Evolutionary conservation across 1,284 basidiomycete genomes (phyloP).

Genomic region (Cryptococcus sp.): DNA sequence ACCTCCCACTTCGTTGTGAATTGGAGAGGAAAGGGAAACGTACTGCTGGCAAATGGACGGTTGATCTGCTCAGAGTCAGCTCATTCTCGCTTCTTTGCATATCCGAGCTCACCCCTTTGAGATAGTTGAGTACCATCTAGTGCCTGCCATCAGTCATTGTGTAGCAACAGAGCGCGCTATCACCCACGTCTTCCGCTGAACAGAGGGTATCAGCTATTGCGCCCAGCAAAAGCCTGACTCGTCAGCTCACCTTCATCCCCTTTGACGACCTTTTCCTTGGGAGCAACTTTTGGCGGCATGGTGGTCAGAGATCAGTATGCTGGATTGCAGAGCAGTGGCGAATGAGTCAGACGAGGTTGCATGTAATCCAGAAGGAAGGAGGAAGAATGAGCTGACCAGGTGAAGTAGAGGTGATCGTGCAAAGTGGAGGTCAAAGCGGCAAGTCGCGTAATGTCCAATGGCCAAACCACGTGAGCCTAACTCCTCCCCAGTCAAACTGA

Average conservation of each 20-base stretch:
- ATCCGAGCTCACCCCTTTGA: conserved; percentile 35
- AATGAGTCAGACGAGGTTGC: too few species aligned
- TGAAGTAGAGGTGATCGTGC: not conserved
- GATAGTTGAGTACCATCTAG: conserved; percentile 51
- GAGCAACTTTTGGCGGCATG: conserved; percentile 68
- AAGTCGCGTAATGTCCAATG: not conserved
- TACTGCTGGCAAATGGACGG: conserved; percentile 46
- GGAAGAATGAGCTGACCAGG: not conserved
- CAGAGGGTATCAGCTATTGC: conserved; percentile 13
- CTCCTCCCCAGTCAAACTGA: too few species aligned
- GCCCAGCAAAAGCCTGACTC: not conserved
- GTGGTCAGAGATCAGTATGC: not conserved
- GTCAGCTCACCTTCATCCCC: conserved; percentile 48
- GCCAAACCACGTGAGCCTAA: too few species aligned
- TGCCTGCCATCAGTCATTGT: conserved; percentile 3
- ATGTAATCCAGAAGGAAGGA: too few species aligned
- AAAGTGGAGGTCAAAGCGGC: conserved; percentile 1
- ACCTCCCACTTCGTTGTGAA: not conserved
- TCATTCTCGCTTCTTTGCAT: not conserved
- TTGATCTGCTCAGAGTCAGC: conserved; percentile 34
- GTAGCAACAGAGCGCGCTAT: not conserved
- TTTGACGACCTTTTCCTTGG: conserved; percentile 63
- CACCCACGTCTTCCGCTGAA: conserved; percentile 47
- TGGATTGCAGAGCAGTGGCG: too few species aligned
- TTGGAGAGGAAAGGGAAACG: conserved; percentile 11